Conservation (phyloP, 305 asterid genomes). For the Solanum hybrid region DNA sequence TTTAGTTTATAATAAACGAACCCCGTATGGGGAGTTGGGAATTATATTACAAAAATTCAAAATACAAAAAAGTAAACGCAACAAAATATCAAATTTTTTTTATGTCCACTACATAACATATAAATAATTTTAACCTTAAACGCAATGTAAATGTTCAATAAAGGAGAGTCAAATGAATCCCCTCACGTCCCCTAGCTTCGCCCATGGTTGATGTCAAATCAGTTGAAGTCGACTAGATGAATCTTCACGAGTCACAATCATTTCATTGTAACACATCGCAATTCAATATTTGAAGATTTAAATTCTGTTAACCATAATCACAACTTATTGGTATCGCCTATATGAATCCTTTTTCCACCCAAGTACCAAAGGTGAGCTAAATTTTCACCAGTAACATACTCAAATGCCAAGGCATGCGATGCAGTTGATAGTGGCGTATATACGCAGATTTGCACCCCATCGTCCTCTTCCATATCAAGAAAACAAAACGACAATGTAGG, state of each 20-base stretch:
- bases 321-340: not conserved
- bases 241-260: not conserved
- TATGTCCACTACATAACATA: not conserved
- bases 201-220: not conserved
- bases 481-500: not conserved
- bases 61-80: not conserved
- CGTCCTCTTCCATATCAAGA: not conserved
- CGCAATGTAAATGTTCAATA: not conserved
- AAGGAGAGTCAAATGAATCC: not conserved
- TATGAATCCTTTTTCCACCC: not conserved
- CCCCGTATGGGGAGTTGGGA: too few species aligned
- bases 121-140: not conserved
- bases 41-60: not conserved
- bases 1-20: not conserved
- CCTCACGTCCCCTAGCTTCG: not conserved
- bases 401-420: not conserved
- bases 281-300: not conserved
- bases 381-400: not conserved
- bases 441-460: not conserved
- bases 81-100: too few species aligned
- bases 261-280: not conserved
- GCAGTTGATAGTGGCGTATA: not conserved
- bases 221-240: not conserved
- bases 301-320: not conserved
- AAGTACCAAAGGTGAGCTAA: not conserved